Base-by-base conservation (phyloP, 164 flowering plant species). In the Malania oleifera region DNA sequence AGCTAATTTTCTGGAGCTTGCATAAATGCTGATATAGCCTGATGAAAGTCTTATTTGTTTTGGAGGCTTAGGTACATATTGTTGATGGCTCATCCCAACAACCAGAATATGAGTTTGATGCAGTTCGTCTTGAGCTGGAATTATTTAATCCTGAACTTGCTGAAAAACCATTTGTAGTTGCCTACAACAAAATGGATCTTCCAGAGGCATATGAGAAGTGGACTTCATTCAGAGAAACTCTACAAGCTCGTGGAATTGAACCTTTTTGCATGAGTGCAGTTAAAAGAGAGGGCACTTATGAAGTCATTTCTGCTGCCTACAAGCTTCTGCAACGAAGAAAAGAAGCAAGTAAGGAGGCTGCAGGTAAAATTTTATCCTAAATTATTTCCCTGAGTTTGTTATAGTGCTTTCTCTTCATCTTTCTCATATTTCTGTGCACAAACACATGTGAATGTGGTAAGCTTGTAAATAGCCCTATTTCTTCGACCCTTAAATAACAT, bases 111-210 rank as follows among this genome's bases (percentile, higher is more conserved):
- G 99, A 93, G 71, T 93, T 79, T 73, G 96, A 92, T 64, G 96
- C 98, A 55, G 82, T 92, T 54, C 92, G 93, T 40, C 80, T 89
- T 27, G 98, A 92, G 70, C 66, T 92, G 72, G 96, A 92, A 64
- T 56, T 92, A 60, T 92, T 92, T 68, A 87, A 70, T 67, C 98
- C 98, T 23, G 89, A 84, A 71, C 76, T 89, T 64, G 77, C 89
- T 54, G 87, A 80, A 66, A 92, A 89, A 73, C 95, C 96, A 54
- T 92, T 57, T 53, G 9, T 92, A 62, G 92, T 92, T 64, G 96
- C 86, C 9, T 92, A 53, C 61, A 92, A 92, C 75, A 92, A 89
- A 74, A 87, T 89, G 96, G 98, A 92, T 72, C 90, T 89, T 67
- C 91, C 91, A 34, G 97, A 92, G 44, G 96, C 95, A 70, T 75